A percentile compares a stretch with the other conserved stretches of the same genome.
These are phyloP conservation scores for Elongisporangium anandrum DNA, from an alignment of 352 stramenopile genomes.

Conservation along the genomic window DNA sequence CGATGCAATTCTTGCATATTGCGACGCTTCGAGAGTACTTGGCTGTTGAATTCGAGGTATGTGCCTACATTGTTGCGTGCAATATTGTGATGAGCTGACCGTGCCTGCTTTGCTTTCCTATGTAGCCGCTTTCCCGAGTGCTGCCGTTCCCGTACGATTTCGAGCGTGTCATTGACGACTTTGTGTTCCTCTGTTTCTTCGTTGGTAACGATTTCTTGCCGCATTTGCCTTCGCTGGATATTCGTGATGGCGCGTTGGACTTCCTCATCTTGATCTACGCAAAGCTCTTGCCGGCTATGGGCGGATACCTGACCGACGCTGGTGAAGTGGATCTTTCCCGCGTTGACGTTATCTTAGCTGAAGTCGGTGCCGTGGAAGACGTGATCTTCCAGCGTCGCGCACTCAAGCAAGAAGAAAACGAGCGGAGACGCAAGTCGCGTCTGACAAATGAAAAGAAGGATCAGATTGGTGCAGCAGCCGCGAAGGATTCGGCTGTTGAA, in stretches of 20 bases:
- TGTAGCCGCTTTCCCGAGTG: slow-evolving; percentile 46
- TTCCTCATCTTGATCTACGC: slow-evolving; percentile 98
- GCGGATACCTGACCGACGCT: slow-evolving; percentile 95
- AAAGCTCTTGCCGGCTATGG: slow-evolving; percentile 70
- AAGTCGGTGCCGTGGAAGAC: slow-evolving; percentile 96
- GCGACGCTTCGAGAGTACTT: slow-evolving; percentile 93
- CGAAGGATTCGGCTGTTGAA: slow-evolving; percentile 68
- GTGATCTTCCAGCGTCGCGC: slow-evolving; percentile 90
- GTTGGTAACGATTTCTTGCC: slow-evolving; percentile 99
- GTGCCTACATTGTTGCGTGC: neutral
- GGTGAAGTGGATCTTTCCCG: slow-evolving; percentile 93
- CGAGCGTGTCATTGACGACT: slow-evolving; percentile 98
- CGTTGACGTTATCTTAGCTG: slow-evolving; percentile 95
- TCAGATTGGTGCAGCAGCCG: slow-evolving; percentile 48
- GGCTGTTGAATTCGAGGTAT: slow-evolving; percentile 89
- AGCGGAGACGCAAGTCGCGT: slow-evolving; percentile 57
- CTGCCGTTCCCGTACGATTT: slow-evolving; percentile 96
- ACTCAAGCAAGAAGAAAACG: slow-evolving; percentile 81
- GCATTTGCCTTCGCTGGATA: slow-evolving; percentile 97
- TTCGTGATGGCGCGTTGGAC: slow-evolving; percentile 97
- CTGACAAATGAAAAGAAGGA: slow-evolving; percentile 71
- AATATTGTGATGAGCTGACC: neutral
- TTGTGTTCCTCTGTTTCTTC: slow-evolving; percentile 99
- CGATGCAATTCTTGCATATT: slow-evolving; percentile 93
- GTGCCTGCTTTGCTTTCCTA: neutral